Evolutionary conservation across 2,329 filamentous ascomycete species (phyloP).

Genomic region (Colletotrichum sp.): DNA sequence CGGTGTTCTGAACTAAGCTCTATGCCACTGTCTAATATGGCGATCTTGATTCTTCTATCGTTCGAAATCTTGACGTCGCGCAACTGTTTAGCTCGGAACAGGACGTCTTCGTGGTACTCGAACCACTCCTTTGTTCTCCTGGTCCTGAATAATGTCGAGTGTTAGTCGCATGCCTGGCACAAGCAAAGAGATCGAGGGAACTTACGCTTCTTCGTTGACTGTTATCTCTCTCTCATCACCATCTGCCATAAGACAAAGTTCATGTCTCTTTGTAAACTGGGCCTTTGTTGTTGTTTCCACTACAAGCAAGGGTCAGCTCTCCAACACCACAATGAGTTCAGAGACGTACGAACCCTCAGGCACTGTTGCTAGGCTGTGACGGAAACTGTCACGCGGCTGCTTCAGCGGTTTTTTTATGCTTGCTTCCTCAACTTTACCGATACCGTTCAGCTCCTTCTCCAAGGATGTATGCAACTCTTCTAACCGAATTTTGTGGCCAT

Average conservation of each 20-base stretch:
- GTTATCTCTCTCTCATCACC: not conserved
- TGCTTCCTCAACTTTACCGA: not conserved
- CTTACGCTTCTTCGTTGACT: not conserved
- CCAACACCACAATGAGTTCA: no score
- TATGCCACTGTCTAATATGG: not conserved
- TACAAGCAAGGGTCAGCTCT: accelerated
- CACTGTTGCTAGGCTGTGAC: accelerated
- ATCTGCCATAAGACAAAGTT: not conserved
- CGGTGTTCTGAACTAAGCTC: not conserved
- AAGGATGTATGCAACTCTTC: not conserved
- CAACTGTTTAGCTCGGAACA: not conserved
- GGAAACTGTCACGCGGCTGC: accelerated
- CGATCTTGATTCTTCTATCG: not conserved
- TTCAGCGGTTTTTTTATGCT: accelerated
- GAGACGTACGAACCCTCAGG: not conserved
- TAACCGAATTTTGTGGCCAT: not conserved
- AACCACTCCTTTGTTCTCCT: not conserved
- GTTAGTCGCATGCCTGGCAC: not conserved
- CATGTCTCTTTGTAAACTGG: accelerated
- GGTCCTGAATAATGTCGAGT: not conserved
- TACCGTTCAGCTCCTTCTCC: not conserved
- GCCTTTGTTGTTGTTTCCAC: not conserved
- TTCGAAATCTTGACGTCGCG: accelerated
- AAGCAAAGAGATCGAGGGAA: no score
- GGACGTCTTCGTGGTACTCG: not conserved